These are phyloP conservation scores for peach (Prunus persica) DNA, from an alignment of 306 rosid species.

Conservation along the genomic window DNA sequence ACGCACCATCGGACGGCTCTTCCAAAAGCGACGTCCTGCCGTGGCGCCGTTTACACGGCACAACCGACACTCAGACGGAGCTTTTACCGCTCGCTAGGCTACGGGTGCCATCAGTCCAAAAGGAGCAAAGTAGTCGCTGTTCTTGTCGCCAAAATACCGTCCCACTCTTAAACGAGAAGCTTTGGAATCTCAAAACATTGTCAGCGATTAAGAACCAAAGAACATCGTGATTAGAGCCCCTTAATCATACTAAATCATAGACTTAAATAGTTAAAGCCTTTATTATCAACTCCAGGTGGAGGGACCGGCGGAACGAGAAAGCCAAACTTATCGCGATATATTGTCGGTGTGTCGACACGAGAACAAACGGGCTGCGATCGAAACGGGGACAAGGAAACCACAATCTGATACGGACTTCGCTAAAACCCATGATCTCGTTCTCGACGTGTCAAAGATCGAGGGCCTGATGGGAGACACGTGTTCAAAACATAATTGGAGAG, in stretches of 20 bases:
- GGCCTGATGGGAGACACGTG: conserved; percentile 16
- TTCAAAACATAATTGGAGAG: neutral
- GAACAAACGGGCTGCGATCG: conserved; percentile 1
- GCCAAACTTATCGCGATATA: conserved; percentile 42
- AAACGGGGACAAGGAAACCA: conserved; percentile 5
- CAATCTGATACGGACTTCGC: neutral
- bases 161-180: neutral
- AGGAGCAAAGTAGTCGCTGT: neutral
- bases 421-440: neutral
- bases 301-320: neutral
- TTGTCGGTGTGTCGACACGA: conserved; percentile 48
- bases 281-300: neutral
- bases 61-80: conserved; percentile 36
- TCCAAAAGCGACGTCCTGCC: neutral
- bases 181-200: conserved; percentile 43
- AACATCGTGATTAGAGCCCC: conserved; percentile 1
- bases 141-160: conserved; percentile 19
- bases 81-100: neutral
- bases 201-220: conserved; percentile 28
- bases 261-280: neutral
- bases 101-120: neutral
- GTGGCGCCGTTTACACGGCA: conserved; percentile 7
- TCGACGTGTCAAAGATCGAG: conserved; percentile 14
- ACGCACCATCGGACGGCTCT: neutral
- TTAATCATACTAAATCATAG: neutral